A percentile compares a stretch with the other conserved stretches of the same genome.
These are phyloP conservation scores for Stentor coeruleus DNA, from an alignment of 73 alveolate species.

Conservation along the genomic window DNA sequence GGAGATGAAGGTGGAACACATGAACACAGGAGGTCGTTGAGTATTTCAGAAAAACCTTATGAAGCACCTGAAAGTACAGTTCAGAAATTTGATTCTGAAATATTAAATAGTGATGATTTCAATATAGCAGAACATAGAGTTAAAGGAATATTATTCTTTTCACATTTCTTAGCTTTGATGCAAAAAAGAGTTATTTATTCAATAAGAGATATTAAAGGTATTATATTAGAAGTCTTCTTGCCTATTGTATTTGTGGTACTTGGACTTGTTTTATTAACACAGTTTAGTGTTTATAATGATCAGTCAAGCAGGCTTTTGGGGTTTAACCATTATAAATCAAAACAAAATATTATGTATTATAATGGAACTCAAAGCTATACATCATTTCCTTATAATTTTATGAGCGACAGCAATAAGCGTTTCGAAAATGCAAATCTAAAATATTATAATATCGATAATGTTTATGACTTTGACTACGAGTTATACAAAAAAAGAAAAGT, in stretches of 20 bases:
- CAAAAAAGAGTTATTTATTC: conserved; percentile 47
- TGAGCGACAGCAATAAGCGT: neutral
- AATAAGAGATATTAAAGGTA: conserved; percentile 56
- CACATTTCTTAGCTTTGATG: conserved; percentile 54
- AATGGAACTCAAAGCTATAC: neutral
- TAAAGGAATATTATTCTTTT: conserved; percentile 41
- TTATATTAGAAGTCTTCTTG: conserved; percentile 53
- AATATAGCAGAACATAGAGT: conserved; percentile 49
- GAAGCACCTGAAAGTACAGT: neutral
- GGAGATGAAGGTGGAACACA: conserved; percentile 21
- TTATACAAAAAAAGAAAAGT: conserved; percentile 20
- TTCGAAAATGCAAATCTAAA: neutral
- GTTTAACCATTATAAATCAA: neutral
- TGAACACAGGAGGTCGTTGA: neutral
- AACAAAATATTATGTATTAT: conserved; percentile 6
- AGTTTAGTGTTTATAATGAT: conserved; percentile 26
- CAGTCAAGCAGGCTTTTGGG: neutral
- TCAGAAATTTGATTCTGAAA: neutral
- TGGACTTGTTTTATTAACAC: conserved; percentile 57
- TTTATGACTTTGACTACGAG: conserved; percentile 36
- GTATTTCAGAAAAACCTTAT: neutral
- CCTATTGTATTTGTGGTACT: conserved; percentile 61
- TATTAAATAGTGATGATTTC: conserved; percentile 42
- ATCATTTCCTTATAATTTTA: neutral
- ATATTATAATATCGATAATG: too few species aligned